These are phyloP conservation scores for Aurantiochytrium sp. DNA, from an alignment of 108 stramenopile genomes.

Conservation along the genomic window DNA sequence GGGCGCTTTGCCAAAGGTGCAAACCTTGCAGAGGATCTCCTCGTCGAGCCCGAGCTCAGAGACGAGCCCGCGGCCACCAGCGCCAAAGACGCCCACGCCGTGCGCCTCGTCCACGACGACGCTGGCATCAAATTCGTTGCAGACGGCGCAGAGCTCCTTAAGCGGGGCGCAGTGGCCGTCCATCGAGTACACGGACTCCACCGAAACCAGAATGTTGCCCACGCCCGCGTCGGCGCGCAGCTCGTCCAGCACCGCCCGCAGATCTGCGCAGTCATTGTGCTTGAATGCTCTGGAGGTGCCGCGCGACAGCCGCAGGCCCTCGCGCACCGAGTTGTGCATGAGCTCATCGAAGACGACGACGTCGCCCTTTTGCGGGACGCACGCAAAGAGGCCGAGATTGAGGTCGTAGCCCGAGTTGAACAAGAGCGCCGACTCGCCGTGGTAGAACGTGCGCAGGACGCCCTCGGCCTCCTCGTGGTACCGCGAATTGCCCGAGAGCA, in stretches of 20 bases:
- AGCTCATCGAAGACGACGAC: slow-evolving; percentile 82
- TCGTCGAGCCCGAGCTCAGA: slow-evolving; percentile 70
- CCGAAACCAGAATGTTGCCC: slow-evolving; percentile 62
- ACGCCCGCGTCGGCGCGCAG: not conserved
- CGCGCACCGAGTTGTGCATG: slow-evolving; percentile 69
- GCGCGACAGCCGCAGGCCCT: slow-evolving; percentile 45
- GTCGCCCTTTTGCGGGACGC: slow-evolving; percentile 63
- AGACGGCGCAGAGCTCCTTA: slow-evolving; percentile 61
- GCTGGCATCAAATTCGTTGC: slow-evolving; percentile 47
- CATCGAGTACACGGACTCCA: slow-evolving; percentile 95
- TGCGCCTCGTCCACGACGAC: slow-evolving; percentile 87
- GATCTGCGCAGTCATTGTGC: slow-evolving; percentile 75
- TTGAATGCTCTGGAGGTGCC: slow-evolving; percentile 50
- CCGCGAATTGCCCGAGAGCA: slow-evolving; percentile 80
- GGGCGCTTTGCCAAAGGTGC: slow-evolving; percentile 95
- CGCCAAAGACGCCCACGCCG: slow-evolving; percentile 71
- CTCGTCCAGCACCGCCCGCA: slow-evolving; percentile 56
- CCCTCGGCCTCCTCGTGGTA: slow-evolving; percentile 69
- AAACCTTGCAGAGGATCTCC: slow-evolving; percentile 70
- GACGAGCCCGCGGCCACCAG: slow-evolving; percentile 68
- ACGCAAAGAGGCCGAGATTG: slow-evolving; percentile 76
- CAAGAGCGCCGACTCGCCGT: slow-evolving; percentile 70
- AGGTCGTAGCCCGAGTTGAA: slow-evolving; percentile 95
- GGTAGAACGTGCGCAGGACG: slow-evolving; percentile 65
- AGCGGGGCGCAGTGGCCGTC: slow-evolving; percentile 91